phyloP scores from a whole-genome alignment of 1,284 basidiomycete species.

The Moniliophthora roreri region DNA sequence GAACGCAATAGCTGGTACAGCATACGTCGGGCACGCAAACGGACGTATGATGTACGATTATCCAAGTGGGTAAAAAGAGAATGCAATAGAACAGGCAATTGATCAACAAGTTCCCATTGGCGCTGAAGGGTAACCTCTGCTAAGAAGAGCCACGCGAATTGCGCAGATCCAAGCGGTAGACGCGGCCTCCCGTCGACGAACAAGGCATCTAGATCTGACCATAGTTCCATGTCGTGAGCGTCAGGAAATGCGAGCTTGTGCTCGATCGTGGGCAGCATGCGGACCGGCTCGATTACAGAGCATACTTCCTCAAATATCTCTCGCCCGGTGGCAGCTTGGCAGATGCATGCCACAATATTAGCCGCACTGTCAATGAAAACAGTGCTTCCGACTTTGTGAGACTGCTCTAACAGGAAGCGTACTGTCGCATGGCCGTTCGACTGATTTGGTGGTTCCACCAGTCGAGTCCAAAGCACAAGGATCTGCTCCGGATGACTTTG shows the following conservation, averaged over 20 bases:
- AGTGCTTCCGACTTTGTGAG: constrained; percentile 78
- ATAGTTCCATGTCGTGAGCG: constrained; percentile 68
- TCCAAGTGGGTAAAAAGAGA: constrained; percentile 85
- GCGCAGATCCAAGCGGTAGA: constrained; percentile 73
- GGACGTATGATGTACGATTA: constrained; percentile 70
- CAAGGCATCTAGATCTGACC: constrained; percentile 73
- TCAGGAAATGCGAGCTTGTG: constrained; percentile 70
- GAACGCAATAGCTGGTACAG: constrained; percentile 80
- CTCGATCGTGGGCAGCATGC: constrained; percentile 78
- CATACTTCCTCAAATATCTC: constrained; percentile 84
- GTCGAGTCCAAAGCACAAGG: constrained; percentile 76
- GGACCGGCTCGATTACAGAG: constrained; percentile 79
- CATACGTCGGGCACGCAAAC: constrained; percentile 69
- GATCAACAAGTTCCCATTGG: constrained; percentile 70
- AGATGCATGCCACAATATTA: constrained; percentile 83
- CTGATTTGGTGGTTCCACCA: constrained; percentile 70
- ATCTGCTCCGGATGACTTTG: constrained; percentile 83
- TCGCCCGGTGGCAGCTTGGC: constrained; percentile 74
- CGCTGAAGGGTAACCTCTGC: constrained; percentile 82
- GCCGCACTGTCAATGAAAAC: constrained; percentile 81
- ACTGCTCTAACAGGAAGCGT: constrained; percentile 86
- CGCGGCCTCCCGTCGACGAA: constrained; percentile 71
- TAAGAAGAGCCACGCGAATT: constrained; percentile 87
- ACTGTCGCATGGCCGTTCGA: constrained; percentile 81
- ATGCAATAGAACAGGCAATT: constrained; percentile 79